Percentiles rank a stretch among this genome's conserved stretches.
phyloP scores from a whole-genome alignment of 345 rosid species.

The Populus deltoides region DNA sequence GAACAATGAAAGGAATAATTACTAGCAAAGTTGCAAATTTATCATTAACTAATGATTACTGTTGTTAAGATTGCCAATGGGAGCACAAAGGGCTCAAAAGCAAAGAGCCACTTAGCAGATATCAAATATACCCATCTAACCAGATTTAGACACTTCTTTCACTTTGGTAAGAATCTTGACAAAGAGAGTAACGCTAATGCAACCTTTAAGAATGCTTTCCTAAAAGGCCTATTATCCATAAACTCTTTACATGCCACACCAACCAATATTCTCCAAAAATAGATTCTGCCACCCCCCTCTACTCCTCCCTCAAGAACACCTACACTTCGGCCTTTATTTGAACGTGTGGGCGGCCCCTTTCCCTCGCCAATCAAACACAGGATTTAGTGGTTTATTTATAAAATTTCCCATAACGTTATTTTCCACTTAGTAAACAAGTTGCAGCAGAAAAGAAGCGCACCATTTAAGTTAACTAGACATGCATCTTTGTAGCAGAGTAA shows the following conservation, averaged over 20 bases:
- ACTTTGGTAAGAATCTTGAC: constrained; percentile 21
- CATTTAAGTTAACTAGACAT: background rate
- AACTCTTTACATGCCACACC: constrained; percentile 19
- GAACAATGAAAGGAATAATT: background rate
- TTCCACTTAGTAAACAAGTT: background rate
- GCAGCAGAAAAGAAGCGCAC: background rate
- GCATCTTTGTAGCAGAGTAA: background rate
- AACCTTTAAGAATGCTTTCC: constrained; percentile 29
- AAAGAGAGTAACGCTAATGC: constrained; percentile 11
- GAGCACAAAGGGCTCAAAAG: background rate
- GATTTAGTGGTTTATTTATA: background rate
- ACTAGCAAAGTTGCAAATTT: background rate
- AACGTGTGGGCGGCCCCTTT: constrained; percentile 1
- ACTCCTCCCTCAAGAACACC: background rate
- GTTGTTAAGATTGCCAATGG: background rate
- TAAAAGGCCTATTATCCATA: constrained; percentile 11
- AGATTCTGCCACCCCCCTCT: constrained; percentile 23
- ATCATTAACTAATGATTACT: background rate
- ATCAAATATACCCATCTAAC: background rate
- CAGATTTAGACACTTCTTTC: background rate
- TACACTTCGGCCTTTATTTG: background rate
- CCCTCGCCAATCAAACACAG: background rate
- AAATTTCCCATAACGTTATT: background rate
- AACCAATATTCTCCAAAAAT: constrained; percentile 8
- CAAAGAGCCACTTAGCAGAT: background rate